Percentiles rank a stretch among this genome's conserved stretches.
Evolutionary conservation across 306 rosid species (phyloP).

Genomic region (Pterocarpus macrocarpus): DNA sequence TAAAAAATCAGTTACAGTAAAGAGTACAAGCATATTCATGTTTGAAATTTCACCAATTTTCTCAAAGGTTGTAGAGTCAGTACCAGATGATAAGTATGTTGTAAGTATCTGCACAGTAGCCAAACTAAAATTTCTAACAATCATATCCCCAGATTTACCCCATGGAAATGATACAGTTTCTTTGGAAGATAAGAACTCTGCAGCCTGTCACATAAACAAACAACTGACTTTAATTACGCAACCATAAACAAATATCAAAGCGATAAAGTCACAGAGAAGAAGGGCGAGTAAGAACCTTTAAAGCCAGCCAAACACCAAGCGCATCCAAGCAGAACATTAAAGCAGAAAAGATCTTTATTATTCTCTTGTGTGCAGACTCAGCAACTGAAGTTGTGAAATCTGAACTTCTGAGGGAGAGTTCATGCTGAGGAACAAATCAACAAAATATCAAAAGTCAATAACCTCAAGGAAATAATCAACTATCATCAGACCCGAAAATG

Average conservation of each 20-base stretch:
- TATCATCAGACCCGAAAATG: constrained; percentile 15
- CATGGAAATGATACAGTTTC: constrained; percentile 56
- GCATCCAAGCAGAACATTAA: constrained; percentile 71
- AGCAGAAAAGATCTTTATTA: constrained; percentile 53
- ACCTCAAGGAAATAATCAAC: constrained; percentile 42
- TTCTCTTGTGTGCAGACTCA: constrained; percentile 58
- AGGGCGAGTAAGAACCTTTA: constrained; percentile 62
- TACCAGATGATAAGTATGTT: constrained; percentile 61
- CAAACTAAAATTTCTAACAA: constrained; percentile 60
- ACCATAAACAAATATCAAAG: constrained; percentile 40
- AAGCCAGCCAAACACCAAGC: constrained; percentile 81
- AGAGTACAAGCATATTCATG: constrained; percentile 13
- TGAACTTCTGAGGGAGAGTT: constrained; percentile 41
- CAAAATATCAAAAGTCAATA: constrained; percentile 47
- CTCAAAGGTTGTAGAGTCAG: constrained; percentile 35
- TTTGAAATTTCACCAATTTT: constrained; percentile 23
- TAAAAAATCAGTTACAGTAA: constrained; percentile 22
- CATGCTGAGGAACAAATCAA: constrained; percentile 61
- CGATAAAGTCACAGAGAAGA: constrained; percentile 4
- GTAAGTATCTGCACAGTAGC: constrained; percentile 53
- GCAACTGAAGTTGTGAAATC: constrained; percentile 53
- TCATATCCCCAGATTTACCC: constrained; percentile 59
- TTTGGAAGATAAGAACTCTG: constrained; percentile 55
- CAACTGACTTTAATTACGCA: constrained; percentile 33
- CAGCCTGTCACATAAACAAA: constrained; percentile 68